Percentiles rank a stretch among this genome's conserved stretches.
Evolutionary conservation across 768 basidiomycete genomes (phyloP).

Genomic region (Termitomyces eurrhizus): DNA sequence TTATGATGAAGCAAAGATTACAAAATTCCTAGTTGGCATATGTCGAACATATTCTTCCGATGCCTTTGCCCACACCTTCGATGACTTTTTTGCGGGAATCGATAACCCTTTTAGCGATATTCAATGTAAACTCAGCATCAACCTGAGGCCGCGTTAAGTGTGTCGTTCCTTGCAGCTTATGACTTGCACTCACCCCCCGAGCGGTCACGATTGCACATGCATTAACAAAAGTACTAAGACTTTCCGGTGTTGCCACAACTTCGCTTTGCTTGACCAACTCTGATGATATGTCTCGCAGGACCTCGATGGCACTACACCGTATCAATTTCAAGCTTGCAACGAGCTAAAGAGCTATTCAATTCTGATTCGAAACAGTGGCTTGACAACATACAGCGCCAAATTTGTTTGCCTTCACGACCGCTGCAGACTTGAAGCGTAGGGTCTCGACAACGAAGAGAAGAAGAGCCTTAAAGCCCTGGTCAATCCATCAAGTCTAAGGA

Average conservation of each 20-base stretch:
- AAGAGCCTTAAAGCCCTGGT: conserved; percentile 51
- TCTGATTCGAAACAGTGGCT: neutral
- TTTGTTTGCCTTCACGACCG: conserved; percentile 70
- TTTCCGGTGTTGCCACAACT: conserved; percentile 46
- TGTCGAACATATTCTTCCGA: conserved; percentile 27
- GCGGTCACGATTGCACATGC: conserved; percentile 39
- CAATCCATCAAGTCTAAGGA: neutral
- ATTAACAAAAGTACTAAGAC: conserved; percentile 48
- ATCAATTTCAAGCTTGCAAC: conserved; percentile 63
- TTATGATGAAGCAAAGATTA: neutral
- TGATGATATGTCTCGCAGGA: conserved; percentile 56
- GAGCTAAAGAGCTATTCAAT: conserved; percentile 38
- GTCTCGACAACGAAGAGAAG: conserved; percentile 69
- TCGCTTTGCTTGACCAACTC: conserved; percentile 49
- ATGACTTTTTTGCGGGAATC: conserved; percentile 70
- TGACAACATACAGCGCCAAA: conserved; percentile 57
- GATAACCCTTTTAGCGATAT: conserved; percentile 57
- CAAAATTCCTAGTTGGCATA: conserved; percentile 11
- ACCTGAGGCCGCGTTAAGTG: conserved; percentile 35
- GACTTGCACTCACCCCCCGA: conserved; percentile 26
- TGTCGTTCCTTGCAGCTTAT: conserved; percentile 5
- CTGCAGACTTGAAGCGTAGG: conserved; percentile 65
- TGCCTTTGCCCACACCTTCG: conserved; percentile 71
- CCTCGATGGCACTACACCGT: conserved; percentile 45
- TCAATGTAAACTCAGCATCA: conserved; percentile 59